Conservation (phyloP, 73 alveolate genomes). For the Paramecium bursaria region DNA sequence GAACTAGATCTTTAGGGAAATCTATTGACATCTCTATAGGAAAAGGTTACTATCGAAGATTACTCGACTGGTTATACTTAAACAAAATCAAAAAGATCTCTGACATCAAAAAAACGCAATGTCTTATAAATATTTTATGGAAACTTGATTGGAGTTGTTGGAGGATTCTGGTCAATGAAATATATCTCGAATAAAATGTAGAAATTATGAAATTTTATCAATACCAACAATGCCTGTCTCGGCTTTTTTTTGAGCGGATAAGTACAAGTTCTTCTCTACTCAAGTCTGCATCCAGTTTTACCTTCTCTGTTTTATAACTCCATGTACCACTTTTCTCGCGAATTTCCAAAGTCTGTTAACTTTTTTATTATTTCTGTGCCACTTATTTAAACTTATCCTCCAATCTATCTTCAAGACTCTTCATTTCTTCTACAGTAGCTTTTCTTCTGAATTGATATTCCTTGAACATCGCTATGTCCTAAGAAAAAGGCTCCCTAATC, state of each 20-base stretch:
- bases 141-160: too few species aligned
- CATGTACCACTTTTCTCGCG: slow-evolving; percentile 71
- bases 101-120: too few species aligned
- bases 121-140: too few species aligned
- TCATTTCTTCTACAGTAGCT: slow-evolving; percentile 60
- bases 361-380: slow-evolving; percentile 58
- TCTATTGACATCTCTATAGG: too few species aligned
- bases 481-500: slow-evolving; percentile 57
- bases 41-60: too few species aligned
- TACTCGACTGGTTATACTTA: too few species aligned
- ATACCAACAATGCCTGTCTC: slow-evolving; percentile 71
- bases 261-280: slow-evolving; percentile 65
- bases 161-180: too few species aligned
- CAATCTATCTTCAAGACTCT: slow-evolving; percentile 62
- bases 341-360: slow-evolving; percentile 51
- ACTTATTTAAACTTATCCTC: slow-evolving; percentile 60
- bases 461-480: slow-evolving; percentile 50
- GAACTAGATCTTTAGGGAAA: too few species aligned
- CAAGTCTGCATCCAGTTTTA: slow-evolving; percentile 48
- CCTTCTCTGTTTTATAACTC: slow-evolving; percentile 69
- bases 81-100: too few species aligned
- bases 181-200: too few species aligned
- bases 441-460: slow-evolving; percentile 54
- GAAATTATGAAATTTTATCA: slow-evolving; percentile 10
- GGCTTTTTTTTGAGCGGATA: slow-evolving; percentile 46